Evolutionary conservation across 2,329 filamentous ascomycete species (phyloP).

Genomic region (Dactylellina drechsleri): DNA sequence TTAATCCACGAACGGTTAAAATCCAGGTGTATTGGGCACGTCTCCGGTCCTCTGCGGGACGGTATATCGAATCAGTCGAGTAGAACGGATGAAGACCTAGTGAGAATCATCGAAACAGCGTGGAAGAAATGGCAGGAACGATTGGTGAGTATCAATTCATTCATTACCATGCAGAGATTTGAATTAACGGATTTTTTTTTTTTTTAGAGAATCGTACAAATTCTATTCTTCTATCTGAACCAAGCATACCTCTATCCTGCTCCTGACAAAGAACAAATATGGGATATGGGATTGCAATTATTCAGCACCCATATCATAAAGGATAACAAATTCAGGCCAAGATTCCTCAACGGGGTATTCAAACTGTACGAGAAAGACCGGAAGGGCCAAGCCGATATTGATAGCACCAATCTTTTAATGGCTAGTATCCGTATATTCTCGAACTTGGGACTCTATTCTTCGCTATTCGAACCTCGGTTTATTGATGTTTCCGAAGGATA

Average conservation of each 20-base stretch:
- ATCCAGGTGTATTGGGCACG: constrained; percentile 73
- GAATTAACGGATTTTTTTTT: constrained; percentile 9
- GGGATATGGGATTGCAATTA: constrained; percentile 79
- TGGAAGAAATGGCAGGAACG: constrained; percentile 85
- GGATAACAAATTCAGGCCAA: constrained; percentile 66
- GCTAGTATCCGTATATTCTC: constrained; percentile 84
- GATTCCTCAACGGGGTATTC: constrained; percentile 76
- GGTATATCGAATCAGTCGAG: constrained; percentile 67
- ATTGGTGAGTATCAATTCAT: constrained; percentile 68
- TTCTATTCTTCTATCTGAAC: constrained; percentile 93
- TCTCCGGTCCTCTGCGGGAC: constrained; percentile 68
- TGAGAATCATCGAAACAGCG: constrained; percentile 70
- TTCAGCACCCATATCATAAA: constrained; percentile 75
- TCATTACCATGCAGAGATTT: neutral
- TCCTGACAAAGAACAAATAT: constrained; percentile 73
- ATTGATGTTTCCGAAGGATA: constrained; percentile 74
- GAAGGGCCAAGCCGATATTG: constrained; percentile 65
- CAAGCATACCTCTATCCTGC: constrained; percentile 84
- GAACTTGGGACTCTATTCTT: constrained; percentile 82
- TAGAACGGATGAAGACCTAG: constrained; percentile 70
- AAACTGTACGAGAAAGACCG: constrained; percentile 80
- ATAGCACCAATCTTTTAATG: constrained; percentile 74
- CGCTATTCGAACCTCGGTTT: constrained; percentile 80
- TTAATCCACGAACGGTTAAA: constrained; percentile 75
- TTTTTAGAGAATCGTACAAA: constrained; percentile 76